Evolutionary conservation across 176 grass and related monocot genomes (phyloP), one percentile per base, ranked within the genome.

Genomic region (Zoysia pacifica): DNA sequence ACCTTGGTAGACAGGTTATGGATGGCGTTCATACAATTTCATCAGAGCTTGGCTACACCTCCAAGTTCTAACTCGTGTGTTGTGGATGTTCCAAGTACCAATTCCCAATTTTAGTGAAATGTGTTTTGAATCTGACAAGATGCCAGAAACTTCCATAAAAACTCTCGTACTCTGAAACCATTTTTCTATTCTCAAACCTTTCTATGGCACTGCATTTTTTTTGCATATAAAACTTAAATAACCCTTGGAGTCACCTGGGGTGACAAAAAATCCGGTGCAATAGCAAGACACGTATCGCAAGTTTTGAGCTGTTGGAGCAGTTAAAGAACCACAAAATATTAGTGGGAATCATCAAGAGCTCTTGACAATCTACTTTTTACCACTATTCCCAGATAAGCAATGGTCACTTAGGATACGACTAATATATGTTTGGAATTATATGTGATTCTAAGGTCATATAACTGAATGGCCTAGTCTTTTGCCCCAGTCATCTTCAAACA

Each of bases 401-500:
- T 45, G 44, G 44, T 45, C 44, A 45, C 44, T 45, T 6, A 45
- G 44, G 44, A 37, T 12, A 54, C 16, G 52, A 54, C 16, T 54
- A 66, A 56, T 46, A 15, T 56, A 79, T 61, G 9, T 49, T 52
- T 51, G 15, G 50, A 41, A 39, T 51, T 42, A 82, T 3, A 62
- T 71, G 46, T 71, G 42, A 61, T 19, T 71, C 54, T 54, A 71
- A 60, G 28, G 59, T 38, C 14, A 68, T 54, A 48, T 7, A 15
- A 49, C 20, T 53, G 50, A 54, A 35, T 74, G 69, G n/a, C n/a
- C 60, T 63, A 63, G 4, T 9, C 60, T 5, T 4, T 38, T 38
- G 59, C 35, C 44, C 3, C 16, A 82, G 19, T 46, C 62, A 14
- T 74, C 8, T 82, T 72, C 60, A 74, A 55, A 70, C 8, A 9